Conservation (phyloP, 2,329 filamentous ascomycete genomes). For the Blastomyces parvus region DNA sequence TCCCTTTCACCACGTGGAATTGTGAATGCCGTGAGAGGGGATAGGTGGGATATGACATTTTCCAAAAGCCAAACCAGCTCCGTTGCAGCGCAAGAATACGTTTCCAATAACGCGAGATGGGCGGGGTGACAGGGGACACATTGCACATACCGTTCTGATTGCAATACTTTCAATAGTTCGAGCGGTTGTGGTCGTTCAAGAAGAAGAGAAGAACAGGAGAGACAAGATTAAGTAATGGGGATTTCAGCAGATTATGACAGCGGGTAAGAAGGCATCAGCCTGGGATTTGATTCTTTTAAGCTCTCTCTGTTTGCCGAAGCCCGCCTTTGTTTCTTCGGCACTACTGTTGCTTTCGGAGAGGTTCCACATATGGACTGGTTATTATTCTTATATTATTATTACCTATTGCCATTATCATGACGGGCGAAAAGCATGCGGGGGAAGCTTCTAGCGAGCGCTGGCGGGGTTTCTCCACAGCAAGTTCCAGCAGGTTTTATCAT, state of each 20-base stretch:
- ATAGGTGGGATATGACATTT: background rate
- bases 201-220: background rate
- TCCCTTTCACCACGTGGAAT: background rate
- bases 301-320: background rate
- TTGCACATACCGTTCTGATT: background rate
- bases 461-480: too few relatives aligned
- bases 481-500: too few relatives aligned
- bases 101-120: background rate
- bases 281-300: background rate
- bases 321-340: background rate
- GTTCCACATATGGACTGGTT: too few relatives aligned
- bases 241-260: background rate
- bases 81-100: background rate
- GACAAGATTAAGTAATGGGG: too few relatives aligned
- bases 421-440: too few relatives aligned
- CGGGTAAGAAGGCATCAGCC: background rate
- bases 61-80: background rate
- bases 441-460: too few relatives aligned
- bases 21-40: background rate
- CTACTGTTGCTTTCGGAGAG: too few relatives aligned
- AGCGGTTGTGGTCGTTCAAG: background rate
- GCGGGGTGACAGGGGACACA: background rate
- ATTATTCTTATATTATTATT: too few relatives aligned
- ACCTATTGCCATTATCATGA: too few relatives aligned
- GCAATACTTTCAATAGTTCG: background rate